Conservation (phyloP, 352 stramenopile species). For the Pythium scleroteichum region DNA sequence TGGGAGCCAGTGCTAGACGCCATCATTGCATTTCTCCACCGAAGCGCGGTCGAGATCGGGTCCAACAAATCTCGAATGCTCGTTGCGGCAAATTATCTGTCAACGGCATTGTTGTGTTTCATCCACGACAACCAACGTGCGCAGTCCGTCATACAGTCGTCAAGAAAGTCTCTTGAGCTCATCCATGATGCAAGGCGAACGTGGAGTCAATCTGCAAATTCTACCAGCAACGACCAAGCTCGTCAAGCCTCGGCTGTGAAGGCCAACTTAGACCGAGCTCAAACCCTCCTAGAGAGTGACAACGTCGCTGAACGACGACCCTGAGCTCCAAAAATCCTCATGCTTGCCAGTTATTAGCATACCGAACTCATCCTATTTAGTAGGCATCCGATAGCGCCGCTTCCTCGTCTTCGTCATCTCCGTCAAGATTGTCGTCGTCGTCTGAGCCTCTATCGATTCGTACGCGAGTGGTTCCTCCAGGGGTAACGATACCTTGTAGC, state of each 20-base stretch:
- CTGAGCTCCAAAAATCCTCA: not conserved
- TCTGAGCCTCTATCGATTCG: constrained; percentile 49
- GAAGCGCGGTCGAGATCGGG: not conserved
- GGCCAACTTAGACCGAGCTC: constrained; percentile 6
- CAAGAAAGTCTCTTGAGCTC: not conserved
- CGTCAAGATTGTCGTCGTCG: constrained; percentile 10
- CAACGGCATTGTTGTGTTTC: constrained; percentile 50
- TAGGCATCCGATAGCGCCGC: constrained; percentile 32
- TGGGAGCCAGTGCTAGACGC: constrained; percentile 51
- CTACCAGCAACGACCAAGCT: not conserved
- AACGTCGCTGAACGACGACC: not conserved
- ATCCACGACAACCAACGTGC: constrained; percentile 72
- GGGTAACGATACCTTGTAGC: constrained; percentile 60
- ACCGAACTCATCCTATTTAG: constrained; percentile 8
- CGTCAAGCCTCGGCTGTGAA: not conserved
- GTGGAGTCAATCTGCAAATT: constrained; percentile 1
- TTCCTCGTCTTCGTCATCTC: constrained; percentile 31
- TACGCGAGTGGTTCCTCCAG: constrained; percentile 62
- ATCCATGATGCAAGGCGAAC: constrained; percentile 1
- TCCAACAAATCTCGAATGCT: not conserved
- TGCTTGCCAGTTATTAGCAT: too few species aligned
- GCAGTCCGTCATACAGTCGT: constrained; percentile 35
- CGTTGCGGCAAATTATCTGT: constrained; percentile 26
- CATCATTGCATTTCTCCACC: constrained; percentile 31
- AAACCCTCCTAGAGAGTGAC: not conserved